These are phyloP conservation scores for Tulasnella sp. DNA, from an alignment of 768 basidiomycete species.

Conservation along the genomic window DNA sequence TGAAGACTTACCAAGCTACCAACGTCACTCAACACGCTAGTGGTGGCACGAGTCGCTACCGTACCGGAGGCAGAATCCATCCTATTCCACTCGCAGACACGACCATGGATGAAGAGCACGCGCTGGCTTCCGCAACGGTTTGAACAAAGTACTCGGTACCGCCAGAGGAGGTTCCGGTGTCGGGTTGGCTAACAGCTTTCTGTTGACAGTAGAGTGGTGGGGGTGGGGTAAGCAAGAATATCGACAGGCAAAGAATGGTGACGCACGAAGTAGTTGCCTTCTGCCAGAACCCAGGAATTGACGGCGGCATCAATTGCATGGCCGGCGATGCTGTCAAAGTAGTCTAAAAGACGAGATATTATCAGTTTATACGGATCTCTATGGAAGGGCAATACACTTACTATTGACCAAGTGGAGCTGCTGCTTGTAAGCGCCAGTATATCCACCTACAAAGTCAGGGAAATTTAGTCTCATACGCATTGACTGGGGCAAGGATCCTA, in stretches of 20 bases:
- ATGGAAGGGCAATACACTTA: not conserved
- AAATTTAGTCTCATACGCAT: not conserved
- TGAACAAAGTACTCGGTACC: not conserved
- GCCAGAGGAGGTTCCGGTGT: not conserved
- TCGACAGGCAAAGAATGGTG: not conserved
- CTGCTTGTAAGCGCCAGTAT: not conserved
- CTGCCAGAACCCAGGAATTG: not conserved
- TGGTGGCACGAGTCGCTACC: not conserved
- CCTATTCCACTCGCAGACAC: not conserved
- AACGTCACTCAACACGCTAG: not conserved
- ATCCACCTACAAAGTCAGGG: not conserved
- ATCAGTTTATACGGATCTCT: not conserved
- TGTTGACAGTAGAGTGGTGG: not conserved
- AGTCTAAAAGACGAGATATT: not conserved
- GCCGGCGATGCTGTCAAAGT: not conserved
- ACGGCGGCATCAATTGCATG: not conserved
- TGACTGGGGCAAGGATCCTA: not conserved
- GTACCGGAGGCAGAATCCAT: not conserved
- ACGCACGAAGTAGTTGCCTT: constrained; percentile 1
- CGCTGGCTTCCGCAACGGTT: not conserved
- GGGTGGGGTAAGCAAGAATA: not conserved
- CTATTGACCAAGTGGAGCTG: not conserved
- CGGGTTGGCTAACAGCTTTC: not conserved
- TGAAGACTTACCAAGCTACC: not conserved
- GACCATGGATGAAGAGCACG: not conserved